These are phyloP conservation scores for Boletus vermiculosoides DNA, from an alignment of 768 basidiomycete genomes.

Conservation along the genomic window DNA sequence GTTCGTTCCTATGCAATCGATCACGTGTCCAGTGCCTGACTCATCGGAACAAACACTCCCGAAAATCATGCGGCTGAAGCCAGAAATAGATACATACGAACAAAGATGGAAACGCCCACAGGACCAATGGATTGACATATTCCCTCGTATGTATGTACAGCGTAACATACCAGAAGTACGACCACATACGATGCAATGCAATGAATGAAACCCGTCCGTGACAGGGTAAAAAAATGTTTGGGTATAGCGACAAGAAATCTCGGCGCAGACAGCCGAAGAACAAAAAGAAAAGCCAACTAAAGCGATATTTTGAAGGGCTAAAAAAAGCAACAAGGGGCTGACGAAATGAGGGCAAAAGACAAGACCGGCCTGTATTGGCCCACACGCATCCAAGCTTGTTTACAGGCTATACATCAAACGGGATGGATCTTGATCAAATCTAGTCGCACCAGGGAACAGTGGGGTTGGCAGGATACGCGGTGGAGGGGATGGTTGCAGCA, in stretches of 20 bases:
- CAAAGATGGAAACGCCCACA: slow-evolving; percentile 6
- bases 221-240: slow-evolving; percentile 8
- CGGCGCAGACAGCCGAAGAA: not conserved
- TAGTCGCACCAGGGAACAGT: slow-evolving; percentile 55
- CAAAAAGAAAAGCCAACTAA: slow-evolving; percentile 1
- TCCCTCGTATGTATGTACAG: slow-evolving; percentile 24
- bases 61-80: not conserved
- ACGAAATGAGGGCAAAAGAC: slow-evolving; percentile 17
- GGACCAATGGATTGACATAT: slow-evolving; percentile 14
- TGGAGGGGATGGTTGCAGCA: slow-evolving; percentile 32
- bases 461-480: slow-evolving; percentile 23
- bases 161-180: slow-evolving; percentile 28
- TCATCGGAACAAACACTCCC: no score
- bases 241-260: slow-evolving; percentile 25
- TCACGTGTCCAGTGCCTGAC: not conserved
- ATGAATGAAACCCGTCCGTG: slow-evolving; percentile 5
- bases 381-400: slow-evolving; percentile 7
- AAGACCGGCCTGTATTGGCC: slow-evolving; percentile 28
- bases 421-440: not conserved
- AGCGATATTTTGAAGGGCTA: not conserved
- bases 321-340: not conserved
- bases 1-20: not conserved
- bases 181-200: slow-evolving; percentile 22
- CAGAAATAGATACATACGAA: no score
- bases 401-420: not conserved